Percentiles rank a stretch among this genome's conserved stretches.
Conservation (phyloP, 345 rosid species). For the Rhodomyrtus tomentosa region DNA sequence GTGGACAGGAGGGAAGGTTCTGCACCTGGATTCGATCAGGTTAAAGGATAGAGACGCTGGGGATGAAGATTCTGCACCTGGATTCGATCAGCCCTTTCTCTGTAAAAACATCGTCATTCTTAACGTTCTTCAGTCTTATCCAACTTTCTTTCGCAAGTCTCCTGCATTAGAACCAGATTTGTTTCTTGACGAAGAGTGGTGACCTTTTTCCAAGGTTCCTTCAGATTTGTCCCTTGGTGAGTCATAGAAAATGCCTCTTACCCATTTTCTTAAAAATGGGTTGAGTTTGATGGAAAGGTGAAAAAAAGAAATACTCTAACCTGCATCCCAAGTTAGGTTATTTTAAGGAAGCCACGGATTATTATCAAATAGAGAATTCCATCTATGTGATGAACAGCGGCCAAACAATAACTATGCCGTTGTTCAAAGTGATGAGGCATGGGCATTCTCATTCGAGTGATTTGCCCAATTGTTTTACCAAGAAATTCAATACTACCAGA, state of each 20-base stretch:
- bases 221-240: background rate
- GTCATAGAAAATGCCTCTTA: background rate
- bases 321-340: background rate
- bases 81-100: too few species aligned
- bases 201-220: background rate
- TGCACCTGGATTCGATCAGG: conserved; percentile 72
- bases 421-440: background rate
- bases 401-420: background rate
- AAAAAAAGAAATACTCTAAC: too few species aligned
- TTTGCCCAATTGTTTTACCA: background rate
- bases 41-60: conserved; percentile 58
- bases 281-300: too few species aligned
- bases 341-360: background rate
- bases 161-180: too few species aligned
- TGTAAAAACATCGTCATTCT: too few species aligned
- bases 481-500: too few species aligned
- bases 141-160: conserved; percentile 5
- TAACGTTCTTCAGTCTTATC: too few species aligned
- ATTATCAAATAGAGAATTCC: background rate
- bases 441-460: background rate
- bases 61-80: too few species aligned
- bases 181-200: too few species aligned
- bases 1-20: conserved; percentile 68
- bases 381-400: background rate
- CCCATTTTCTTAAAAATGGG: background rate